These are phyloP conservation scores for Amauroascus verrucosus DNA, from an alignment of 2,329 filamentous ascomycete genomes.

Conservation along the genomic window DNA sequence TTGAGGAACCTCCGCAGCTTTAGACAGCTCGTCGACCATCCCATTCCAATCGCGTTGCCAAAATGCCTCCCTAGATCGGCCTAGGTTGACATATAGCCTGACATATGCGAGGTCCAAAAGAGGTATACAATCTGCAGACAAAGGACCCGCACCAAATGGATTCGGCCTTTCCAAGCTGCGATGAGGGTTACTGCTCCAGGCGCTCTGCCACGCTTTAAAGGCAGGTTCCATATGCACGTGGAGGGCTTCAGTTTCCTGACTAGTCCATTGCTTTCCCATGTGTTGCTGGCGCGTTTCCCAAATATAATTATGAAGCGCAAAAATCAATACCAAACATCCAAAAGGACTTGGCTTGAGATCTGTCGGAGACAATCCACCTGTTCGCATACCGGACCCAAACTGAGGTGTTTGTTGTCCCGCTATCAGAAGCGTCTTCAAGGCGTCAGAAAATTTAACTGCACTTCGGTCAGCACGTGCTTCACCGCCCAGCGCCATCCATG, in stretches of 20 bases:
- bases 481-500: constrained; percentile 70
- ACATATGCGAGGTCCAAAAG: constrained; percentile 87
- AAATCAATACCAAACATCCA: constrained; percentile 82
- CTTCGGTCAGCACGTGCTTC: constrained; percentile 57
- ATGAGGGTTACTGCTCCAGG: constrained; percentile 77
- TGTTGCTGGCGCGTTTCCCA: constrained; percentile 94
- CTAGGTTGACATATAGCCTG: constrained; percentile 84
- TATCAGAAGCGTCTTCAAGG: constrained; percentile 68
- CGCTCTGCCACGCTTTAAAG: constrained; percentile 84
- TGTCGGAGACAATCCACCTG: constrained; percentile 46
- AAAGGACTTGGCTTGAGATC: constrained; percentile 78
- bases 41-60: constrained; percentile 91
- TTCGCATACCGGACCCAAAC: constrained; percentile 40
- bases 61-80: constrained; percentile 80
- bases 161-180: constrained; percentile 79
- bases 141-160: constrained; percentile 66
- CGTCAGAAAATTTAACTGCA: constrained; percentile 67
- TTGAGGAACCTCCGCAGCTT: constrained; percentile 63
- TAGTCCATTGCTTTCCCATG: constrained; percentile 78
- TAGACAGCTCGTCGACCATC: constrained; percentile 76
- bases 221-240: constrained; percentile 90
- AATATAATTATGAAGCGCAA: constrained; percentile 93
- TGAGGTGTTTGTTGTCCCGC: constrained; percentile 47
- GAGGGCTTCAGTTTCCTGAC: constrained; percentile 90
- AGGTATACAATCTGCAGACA: constrained; percentile 85